Conservation (phyloP, 495 filamentous ascomycete species). For the Massariosphaeria phaeospora region DNA sequence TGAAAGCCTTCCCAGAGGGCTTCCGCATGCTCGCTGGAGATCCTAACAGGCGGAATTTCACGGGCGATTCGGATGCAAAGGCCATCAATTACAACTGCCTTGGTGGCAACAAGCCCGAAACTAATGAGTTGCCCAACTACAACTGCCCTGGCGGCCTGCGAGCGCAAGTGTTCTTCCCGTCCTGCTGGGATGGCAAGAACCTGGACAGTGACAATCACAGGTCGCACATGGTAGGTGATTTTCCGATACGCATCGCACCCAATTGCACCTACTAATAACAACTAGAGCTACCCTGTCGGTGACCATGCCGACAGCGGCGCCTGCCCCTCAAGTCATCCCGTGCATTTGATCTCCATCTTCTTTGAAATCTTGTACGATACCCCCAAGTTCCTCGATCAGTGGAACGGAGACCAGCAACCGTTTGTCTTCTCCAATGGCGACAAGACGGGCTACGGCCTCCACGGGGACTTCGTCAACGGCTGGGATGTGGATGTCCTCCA, state of each 20-base stretch:
- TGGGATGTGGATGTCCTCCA: constrained; percentile 63
- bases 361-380: constrained; percentile 65
- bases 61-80: constrained; percentile 41
- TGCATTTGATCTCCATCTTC: constrained; percentile 62
- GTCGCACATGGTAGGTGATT: constrained; percentile 53
- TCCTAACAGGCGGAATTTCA: constrained; percentile 48
- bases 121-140: constrained; percentile 52
- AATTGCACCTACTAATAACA: too few species aligned
- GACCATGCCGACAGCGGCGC: constrained; percentile 46
- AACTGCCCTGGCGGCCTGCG: constrained; percentile 60
- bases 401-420: constrained; percentile 54
- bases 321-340: constrained; percentile 55
- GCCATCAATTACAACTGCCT: constrained; percentile 56
- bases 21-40: constrained; percentile 73
- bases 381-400: constrained; percentile 50
- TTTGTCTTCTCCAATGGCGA: constrained; percentile 60
- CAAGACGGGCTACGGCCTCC: constrained; percentile 48
- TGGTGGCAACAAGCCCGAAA: constrained; percentile 47
- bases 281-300: constrained; percentile 50
- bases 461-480: constrained; percentile 66
- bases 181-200: constrained; percentile 45
- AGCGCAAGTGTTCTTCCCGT: constrained; percentile 55
- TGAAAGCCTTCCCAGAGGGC: constrained; percentile 62
- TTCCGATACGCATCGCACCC: too few species aligned
- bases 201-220: constrained; percentile 51